Evolutionary conservation across 208 protist genomes (phyloP).

Genomic region (Leishmania tropica): DNA sequence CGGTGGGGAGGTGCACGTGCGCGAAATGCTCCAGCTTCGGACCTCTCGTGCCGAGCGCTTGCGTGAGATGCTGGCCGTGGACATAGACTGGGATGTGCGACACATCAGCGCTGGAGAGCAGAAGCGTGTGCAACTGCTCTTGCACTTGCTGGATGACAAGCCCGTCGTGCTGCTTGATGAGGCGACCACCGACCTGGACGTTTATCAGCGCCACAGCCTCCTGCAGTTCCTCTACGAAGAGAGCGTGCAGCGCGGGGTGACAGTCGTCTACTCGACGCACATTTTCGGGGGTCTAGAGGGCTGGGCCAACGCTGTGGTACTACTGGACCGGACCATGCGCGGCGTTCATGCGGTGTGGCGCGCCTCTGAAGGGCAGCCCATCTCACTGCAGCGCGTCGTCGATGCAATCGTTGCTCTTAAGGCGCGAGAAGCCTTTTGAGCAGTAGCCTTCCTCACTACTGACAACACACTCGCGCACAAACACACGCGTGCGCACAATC

Average conservation of each 20-base stretch:
- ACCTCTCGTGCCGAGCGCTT: slow-evolving; percentile 59
- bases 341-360: slow-evolving; percentile 50
- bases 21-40: slow-evolving; percentile 56
- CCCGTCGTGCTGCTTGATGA: slow-evolving; percentile 89
- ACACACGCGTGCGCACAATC: neutral
- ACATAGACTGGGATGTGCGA: slow-evolving; percentile 85
- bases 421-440: slow-evolving; percentile 41
- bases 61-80: slow-evolving; percentile 63
- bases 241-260: slow-evolving; percentile 76
- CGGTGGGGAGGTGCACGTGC: slow-evolving; percentile 73
- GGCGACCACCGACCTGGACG: slow-evolving; percentile 92
- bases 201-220: slow-evolving; percentile 83
- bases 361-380: slow-evolving; percentile 12
- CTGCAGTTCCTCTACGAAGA: slow-evolving; percentile 86
- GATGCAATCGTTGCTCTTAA: slow-evolving; percentile 54
- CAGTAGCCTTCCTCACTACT: neutral
- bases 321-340: slow-evolving; percentile 68
- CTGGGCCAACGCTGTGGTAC: slow-evolving; percentile 72
- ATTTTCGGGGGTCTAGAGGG: slow-evolving; percentile 92
- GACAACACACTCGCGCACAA: neutral
- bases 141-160: slow-evolving; percentile 59
- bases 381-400: slow-evolving; percentile 35
- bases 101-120: slow-evolving; percentile 84
- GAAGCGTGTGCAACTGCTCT: slow-evolving; percentile 89
- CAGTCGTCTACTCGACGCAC: slow-evolving; percentile 91